phyloP scores from a whole-genome alignment of 352 stramenopile species.

The Nothophytophthora sp. region DNA sequence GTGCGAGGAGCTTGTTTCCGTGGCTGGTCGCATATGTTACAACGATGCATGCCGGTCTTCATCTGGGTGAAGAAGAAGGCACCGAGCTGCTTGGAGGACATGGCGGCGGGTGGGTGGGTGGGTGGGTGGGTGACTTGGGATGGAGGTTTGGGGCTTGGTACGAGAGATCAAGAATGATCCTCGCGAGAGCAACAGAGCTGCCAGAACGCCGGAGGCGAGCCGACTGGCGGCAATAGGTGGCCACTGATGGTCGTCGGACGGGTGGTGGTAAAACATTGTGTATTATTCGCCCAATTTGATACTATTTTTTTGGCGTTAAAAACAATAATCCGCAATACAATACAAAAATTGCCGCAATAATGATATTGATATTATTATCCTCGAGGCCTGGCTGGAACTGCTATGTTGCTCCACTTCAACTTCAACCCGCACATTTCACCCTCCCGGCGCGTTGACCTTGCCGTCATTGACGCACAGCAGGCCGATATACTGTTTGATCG shows the following conservation, averaged over 20 bases:
- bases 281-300: constrained; percentile 1
- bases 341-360: constrained; percentile 3
- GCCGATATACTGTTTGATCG: no score
- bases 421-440: no score
- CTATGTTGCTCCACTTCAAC: no score
- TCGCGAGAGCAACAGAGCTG: neutral
- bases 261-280: neutral
- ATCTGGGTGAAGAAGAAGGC: constrained; percentile 16
- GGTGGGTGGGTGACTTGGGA: no score
- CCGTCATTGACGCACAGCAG: no score
- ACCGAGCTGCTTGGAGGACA: constrained; percentile 4
- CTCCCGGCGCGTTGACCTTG: no score
- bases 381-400: no score
- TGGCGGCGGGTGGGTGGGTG: no score
- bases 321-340: constrained; percentile 4
- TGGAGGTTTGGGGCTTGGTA: no score
- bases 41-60: constrained; percentile 9
- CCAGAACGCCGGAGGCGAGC: neutral
- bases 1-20: constrained; percentile 18
- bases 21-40: constrained; percentile 15
- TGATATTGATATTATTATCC: constrained; percentile 6
- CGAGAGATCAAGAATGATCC: constrained; percentile 1
- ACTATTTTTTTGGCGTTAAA: neutral
- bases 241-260: no score
- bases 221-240: neutral